Evolutionary conservation across 257 asterid genomes (phyloP).

Genomic region (Gentiana straminea): DNA sequence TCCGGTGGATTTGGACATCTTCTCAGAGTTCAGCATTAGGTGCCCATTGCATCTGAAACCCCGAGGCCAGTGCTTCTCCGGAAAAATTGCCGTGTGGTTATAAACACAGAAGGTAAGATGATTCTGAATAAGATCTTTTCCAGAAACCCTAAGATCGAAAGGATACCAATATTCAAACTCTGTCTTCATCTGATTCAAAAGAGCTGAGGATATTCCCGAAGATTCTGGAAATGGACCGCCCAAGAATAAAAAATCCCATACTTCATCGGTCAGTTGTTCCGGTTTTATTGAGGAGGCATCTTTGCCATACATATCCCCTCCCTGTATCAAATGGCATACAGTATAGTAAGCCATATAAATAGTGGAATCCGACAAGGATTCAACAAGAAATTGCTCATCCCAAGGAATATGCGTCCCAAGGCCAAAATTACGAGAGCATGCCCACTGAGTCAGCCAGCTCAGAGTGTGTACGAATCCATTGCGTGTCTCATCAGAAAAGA

Average conservation of each 20-base stretch:
- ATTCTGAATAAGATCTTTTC: slow-evolving; percentile 90
- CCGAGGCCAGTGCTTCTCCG: slow-evolving; percentile 78
- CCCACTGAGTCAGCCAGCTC: slow-evolving; percentile 98
- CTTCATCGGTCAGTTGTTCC: slow-evolving; percentile 78
- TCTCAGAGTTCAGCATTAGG: slow-evolving; percentile 82
- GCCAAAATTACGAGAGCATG: slow-evolving; percentile 86
- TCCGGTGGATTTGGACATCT: slow-evolving; percentile 96
- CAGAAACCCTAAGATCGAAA: slow-evolving; percentile 88
- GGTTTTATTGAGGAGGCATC: slow-evolving; percentile 57
- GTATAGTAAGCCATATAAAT: slow-evolving; percentile 94
- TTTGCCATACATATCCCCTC: slow-evolving; percentile 71
- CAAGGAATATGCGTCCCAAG: slow-evolving; percentile 94
- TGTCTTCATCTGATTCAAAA: slow-evolving; percentile 67
- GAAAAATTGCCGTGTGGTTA: slow-evolving; percentile 73
- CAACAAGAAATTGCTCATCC: slow-evolving; percentile 85
- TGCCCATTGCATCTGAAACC: slow-evolving; percentile 92
- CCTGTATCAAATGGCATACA: slow-evolving; percentile 69
- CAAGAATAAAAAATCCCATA: slow-evolving; percentile 81
- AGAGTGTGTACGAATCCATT: slow-evolving; percentile 88
- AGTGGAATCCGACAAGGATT: slow-evolving; percentile 89
- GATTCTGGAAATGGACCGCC: slow-evolving; percentile 50
- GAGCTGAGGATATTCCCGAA: slow-evolving; percentile 39
- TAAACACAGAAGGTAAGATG: slow-evolving; percentile 83
- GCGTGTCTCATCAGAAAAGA: slow-evolving; percentile 74
- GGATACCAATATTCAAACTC: slow-evolving; percentile 98